Percentiles rank a stretch among this genome's conserved stretches.
phyloP scores from a whole-genome alignment of 106 monocot species.

The Vanilla planifolia region DNA sequence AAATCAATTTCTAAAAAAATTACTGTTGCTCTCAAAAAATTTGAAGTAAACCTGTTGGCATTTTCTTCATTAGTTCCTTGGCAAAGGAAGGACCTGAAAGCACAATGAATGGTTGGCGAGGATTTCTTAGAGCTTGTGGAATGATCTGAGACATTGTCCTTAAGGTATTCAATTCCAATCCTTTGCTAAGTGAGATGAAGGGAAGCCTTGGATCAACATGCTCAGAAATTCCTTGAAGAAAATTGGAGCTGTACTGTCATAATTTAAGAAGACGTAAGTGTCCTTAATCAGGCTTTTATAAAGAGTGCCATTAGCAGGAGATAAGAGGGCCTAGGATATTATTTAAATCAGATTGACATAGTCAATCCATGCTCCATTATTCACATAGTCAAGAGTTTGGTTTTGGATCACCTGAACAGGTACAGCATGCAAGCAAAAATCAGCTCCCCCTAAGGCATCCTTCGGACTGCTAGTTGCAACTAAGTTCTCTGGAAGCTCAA shows the following conservation, averaged over 20 bases:
- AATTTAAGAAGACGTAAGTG: conserved; percentile 22
- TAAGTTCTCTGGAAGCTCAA: conserved; percentile 79
- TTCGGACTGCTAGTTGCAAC: conserved; percentile 67
- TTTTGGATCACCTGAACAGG: conserved; percentile 81
- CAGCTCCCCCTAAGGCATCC: conserved; percentile 77
- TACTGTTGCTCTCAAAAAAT: not conserved
- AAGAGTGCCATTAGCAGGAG: not conserved
- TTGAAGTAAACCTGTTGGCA: conserved; percentile 73
- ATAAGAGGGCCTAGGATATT: too few species aligned
- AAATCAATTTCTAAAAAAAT: not conserved
- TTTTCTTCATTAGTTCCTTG: conserved; percentile 78
- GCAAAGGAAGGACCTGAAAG: conserved; percentile 95
- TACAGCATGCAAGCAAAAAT: conserved; percentile 95
- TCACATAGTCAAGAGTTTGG: not conserved
- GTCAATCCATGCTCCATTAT: not conserved
- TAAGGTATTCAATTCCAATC: conserved; percentile 88
- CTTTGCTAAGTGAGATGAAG: conserved; percentile 97
- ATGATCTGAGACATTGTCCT: conserved; percentile 93
- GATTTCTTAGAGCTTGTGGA: conserved; percentile 69
- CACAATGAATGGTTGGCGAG: conserved; percentile 83
- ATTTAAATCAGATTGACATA: too few species aligned
- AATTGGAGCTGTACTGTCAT: conserved; percentile 93
- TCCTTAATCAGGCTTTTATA: not conserved
- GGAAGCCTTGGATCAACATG: conserved; percentile 84
- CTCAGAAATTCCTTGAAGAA: conserved; percentile 80